Evolutionary conservation across 768 basidiomycete species (phyloP).

Genomic region (Phylloporus arenicola): DNA sequence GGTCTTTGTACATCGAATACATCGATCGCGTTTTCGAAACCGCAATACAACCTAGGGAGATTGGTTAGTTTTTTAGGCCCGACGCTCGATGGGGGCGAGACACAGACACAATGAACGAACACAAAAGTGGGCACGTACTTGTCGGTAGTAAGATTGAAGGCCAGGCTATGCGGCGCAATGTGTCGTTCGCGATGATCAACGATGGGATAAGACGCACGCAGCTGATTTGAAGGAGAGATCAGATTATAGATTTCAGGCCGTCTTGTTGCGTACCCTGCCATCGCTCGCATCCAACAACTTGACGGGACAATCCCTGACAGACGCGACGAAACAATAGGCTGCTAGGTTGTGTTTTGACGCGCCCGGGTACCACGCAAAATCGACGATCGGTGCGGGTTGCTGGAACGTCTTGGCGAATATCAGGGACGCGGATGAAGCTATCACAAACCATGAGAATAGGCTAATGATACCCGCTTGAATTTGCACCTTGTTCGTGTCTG

Average conservation of each 20-base stretch:
- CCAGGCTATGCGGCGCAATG: conserved; percentile 78
- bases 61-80: neutral
- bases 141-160: conserved; percentile 65
- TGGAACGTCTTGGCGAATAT: conserved; percentile 27
- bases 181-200: conserved; percentile 92
- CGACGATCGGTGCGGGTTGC: conserved; percentile 71
- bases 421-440: neutral
- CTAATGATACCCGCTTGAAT: neutral
- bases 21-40: conserved; percentile 81
- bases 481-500: neutral
- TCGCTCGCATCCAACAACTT: conserved; percentile 76
- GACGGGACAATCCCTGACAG: conserved; percentile 80
- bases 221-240: conserved; percentile 38
- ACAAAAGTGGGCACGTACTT: conserved; percentile 39
- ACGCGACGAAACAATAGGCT: conserved; percentile 78
- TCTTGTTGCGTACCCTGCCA: conserved; percentile 54
- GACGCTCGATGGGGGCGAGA: neutral
- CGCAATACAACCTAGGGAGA: conserved; percentile 64
- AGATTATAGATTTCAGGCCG: neutral
- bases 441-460: neutral
- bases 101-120: neutral
- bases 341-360: conserved; percentile 55
- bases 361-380: conserved; percentile 80
- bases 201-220: conserved; percentile 87
- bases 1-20: conserved; percentile 73